Base-by-base conservation (phyloP, 1,284 basidiomycete genomes). In the Malassezia obtusa region DNA sequence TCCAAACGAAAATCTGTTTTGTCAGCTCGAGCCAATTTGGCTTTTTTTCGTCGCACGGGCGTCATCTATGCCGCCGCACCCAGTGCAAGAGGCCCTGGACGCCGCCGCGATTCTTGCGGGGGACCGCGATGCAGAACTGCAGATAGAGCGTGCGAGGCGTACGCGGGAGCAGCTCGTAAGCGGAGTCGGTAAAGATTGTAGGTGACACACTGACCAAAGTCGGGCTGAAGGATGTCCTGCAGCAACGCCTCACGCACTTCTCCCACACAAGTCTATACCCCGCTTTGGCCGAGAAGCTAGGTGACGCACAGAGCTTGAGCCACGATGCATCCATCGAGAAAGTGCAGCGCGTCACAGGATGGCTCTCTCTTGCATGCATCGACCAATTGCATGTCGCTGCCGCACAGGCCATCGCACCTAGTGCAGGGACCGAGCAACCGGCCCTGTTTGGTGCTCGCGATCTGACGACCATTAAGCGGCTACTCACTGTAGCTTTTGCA, bases 81-180 rank as follows among this genome's bases (percentile, higher is more conserved):
- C 11, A 6, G n/a, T 26, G 11, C 14, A 19, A 8, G 39, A 9
- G 4, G 3, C 25, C 35, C 36, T 51, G 8, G 17, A 36, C 15
- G 47, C 12, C n/a, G 52, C 47, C 8, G 46, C 52, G n/a, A 55
- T 44, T 14, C 47, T 55, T 21, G 46, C 52, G 9, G 52, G 52
- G 25, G 52, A 45, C 21, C 40, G 52, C 21, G 52, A 55, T 37
- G 44, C 33, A 7, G 36, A 26, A 14, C 21, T 37, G 7, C 8
- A 24, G 11, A 37, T 52, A 17, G 28, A 31, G 44, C 50, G 43
- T 3, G 21, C 41, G 17, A 10, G 10, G 30, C 49, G 22, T 9
- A 21, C 45, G 25, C 33, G 33, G 2, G 33, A 22, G 19, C 17
- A 32, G 31, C 15, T 32, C 15, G 28, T 26, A 11, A 21, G 5